phyloP scores from a whole-genome alignment of 176 grass and related monocot species.

The Dendrocalamus sinicus region DNA sequence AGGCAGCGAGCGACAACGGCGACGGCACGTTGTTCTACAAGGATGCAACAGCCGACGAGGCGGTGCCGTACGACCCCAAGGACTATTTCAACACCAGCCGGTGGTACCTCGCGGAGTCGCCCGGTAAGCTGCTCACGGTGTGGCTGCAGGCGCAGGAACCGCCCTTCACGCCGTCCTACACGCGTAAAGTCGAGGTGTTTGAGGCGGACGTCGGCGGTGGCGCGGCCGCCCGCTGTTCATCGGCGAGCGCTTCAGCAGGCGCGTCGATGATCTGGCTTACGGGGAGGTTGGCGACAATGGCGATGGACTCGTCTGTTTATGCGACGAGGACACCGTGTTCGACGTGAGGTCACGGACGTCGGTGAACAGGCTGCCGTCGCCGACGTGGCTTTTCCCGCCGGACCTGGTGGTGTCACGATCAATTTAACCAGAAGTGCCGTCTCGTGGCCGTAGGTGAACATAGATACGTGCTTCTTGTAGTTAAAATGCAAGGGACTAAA shows the following conservation, averaged over 20 bases:
- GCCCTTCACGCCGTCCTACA: background rate
- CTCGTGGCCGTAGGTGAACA: no score
- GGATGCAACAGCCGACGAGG: background rate
- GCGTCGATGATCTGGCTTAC: background rate
- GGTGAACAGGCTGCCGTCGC: background rate
- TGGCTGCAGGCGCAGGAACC: no score
- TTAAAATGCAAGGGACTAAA: no score
- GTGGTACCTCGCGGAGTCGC: background rate
- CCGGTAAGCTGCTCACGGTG: background rate
- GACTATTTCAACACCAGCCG: background rate
- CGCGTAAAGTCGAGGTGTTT: no score
- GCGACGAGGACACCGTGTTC: background rate
- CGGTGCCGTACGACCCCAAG: background rate
- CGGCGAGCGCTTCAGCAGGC: no score
- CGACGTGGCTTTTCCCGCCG: background rate
- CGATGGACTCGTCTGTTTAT: background rate
- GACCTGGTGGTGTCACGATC: background rate
- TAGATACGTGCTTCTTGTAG: no score
- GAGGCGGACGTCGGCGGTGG: no score
- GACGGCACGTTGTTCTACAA: background rate
- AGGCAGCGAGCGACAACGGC: background rate
- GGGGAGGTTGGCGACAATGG: background rate
- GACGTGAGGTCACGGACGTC: background rate
- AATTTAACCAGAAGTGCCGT: background rate
- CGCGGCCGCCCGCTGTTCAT: no score